Conservation (phyloP, 495 filamentous ascomycete genomes). For the Hypomontagnella submonticulosa region DNA sequence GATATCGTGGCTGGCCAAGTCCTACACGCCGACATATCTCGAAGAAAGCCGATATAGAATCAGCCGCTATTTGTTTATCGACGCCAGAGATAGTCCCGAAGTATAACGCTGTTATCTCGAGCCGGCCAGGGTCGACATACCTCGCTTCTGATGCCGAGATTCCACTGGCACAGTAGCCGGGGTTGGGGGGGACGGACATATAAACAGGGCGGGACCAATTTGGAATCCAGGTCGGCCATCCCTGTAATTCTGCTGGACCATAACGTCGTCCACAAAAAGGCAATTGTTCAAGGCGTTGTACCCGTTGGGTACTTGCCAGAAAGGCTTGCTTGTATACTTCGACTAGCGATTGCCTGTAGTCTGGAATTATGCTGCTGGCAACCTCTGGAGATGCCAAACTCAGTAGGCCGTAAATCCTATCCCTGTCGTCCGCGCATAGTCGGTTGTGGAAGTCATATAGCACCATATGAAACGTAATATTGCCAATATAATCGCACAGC, state of each 20-base stretch:
- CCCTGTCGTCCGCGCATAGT: constrained; percentile 10
- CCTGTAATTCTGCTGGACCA: not conserved
- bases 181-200: not conserved
- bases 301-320: not conserved
- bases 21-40: not conserved
- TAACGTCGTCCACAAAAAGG: not conserved
- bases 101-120: constrained; percentile 7
- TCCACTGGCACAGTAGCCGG: constrained; percentile 25
- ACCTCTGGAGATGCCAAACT: constrained; percentile 12
- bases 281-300: constrained; percentile 19
- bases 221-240: constrained; percentile 28
- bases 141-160: constrained; percentile 4
- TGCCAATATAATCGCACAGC: not conserved
- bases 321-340: constrained; percentile 24
- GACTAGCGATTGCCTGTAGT: constrained; percentile 3
- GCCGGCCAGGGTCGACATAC: not conserved
- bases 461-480: not conserved
- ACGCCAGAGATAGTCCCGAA: not conserved
- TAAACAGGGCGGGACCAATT: constrained; percentile 19
- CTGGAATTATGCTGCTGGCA: not conserved
- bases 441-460: not conserved
- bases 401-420: constrained; percentile 37
- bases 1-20: not conserved
- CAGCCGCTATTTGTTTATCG: not conserved
- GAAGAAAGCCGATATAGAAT: not conserved